phyloP scores from a whole-genome alignment of 257 asterid species.

The Fraxinus americana region DNA sequence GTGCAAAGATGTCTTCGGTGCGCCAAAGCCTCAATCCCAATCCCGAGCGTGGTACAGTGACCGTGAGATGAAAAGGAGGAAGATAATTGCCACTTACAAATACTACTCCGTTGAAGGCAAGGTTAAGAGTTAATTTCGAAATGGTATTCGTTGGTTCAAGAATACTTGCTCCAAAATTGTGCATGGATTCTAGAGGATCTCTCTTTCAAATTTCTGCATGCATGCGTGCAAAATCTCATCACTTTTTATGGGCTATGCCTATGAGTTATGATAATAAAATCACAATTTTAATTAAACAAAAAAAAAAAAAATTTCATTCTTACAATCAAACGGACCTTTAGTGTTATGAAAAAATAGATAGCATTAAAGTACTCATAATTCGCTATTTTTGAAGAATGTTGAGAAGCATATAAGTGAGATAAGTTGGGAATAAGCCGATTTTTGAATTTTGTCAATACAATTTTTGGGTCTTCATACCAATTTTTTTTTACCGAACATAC shows the following conservation, averaged over 20 bases:
- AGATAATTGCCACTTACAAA: conserved; percentile 62
- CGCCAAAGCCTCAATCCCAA: neutral
- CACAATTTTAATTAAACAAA: neutral
- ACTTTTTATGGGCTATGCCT: neutral
- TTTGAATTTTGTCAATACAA: too few relatives aligned
- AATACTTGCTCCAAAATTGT: conserved; percentile 49
- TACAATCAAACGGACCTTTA: too few relatives aligned
- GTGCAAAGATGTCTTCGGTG: neutral
- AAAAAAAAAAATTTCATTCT: too few relatives aligned
- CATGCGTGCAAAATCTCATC: neutral
- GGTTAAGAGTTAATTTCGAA: conserved; percentile 50
- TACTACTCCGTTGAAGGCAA: conserved; percentile 67
- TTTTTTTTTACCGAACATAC: too few relatives aligned
- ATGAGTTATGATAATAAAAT: neutral
- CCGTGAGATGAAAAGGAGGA: conserved; percentile 59
- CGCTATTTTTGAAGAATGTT: too few relatives aligned
- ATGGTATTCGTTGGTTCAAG: conserved; percentile 67
- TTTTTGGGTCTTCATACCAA: too few relatives aligned
- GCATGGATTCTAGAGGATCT: conserved; percentile 36
- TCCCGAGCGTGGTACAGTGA: conserved; percentile 38
- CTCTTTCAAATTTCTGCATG: neutral
- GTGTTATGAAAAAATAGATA: too few relatives aligned
- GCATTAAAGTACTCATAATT: too few relatives aligned
- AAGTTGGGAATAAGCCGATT: too few relatives aligned
- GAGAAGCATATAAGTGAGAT: too few relatives aligned